These are phyloP conservation scores for Mucor sp. DNA, from an alignment of 371 early-diverging fungal species.

Conservation along the genomic window DNA sequence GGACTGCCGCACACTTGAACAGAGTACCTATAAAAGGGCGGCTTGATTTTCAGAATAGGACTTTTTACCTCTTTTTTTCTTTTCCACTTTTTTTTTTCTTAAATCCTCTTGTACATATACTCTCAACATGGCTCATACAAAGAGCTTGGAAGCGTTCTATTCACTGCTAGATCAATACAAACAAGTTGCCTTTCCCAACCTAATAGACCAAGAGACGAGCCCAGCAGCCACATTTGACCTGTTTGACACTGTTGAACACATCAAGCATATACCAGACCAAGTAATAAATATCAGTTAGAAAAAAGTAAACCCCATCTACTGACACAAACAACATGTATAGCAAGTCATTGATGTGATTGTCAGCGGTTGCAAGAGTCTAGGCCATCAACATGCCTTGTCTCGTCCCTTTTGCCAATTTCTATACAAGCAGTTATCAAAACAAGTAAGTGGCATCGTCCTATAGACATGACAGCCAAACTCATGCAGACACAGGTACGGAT, in stretches of 20 bases:
- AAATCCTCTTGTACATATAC: background rate
- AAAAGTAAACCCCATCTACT: no score
- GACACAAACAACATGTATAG: no score
- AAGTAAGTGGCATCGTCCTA: conserved; percentile 19
- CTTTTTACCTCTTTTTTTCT: background rate
- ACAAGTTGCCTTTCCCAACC: background rate
- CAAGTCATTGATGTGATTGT: conserved; percentile 49
- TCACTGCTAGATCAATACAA: conserved; percentile 11
- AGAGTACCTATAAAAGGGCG: background rate
- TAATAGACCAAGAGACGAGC: background rate
- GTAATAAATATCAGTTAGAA: no score
- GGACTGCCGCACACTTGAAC: background rate
- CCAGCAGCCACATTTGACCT: conserved; percentile 1
- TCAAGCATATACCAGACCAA: conserved; percentile 20
- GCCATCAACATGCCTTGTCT: conserved; percentile 24
- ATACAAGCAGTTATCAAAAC: conserved; percentile 48
- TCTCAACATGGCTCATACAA: background rate
- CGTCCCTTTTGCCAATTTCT: conserved; percentile 50
- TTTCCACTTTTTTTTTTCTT: background rate
- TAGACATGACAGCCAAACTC: background rate
- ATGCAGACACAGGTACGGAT: conserved; percentile 31
- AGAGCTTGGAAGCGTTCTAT: conserved; percentile 9
- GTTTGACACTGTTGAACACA: conserved; percentile 9
- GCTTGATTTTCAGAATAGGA: background rate
- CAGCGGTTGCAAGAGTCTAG: conserved; percentile 39